A percentile compares a stretch with the other conserved stretches of the same genome.
Evolutionary conservation across 176 grass and related monocot species (phyloP).

Genomic region (Carex scoparia): DNA sequence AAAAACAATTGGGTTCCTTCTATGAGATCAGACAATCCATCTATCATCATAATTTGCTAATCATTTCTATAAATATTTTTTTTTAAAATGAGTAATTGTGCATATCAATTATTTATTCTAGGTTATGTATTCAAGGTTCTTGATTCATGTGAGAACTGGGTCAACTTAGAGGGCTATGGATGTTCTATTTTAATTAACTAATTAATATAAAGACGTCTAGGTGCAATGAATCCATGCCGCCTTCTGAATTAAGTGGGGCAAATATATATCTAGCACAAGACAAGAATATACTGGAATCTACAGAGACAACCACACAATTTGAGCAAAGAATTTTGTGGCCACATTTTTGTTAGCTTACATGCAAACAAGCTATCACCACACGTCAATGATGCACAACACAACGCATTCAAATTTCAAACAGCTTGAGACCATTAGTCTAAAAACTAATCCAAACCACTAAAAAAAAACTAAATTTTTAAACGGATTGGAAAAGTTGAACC

Average conservation of each 20-base stretch:
- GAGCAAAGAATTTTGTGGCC: background rate
- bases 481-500: background rate
- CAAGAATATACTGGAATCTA: background rate
- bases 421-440: background rate
- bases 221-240: constrained; percentile 4
- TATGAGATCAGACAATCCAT: no score
- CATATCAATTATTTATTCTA: background rate
- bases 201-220: constrained; percentile 10
- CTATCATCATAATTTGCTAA: background rate
- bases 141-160: background rate
- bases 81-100: background rate
- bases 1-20: no score
- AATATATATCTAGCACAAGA: background rate
- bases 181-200: background rate
- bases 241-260: background rate
- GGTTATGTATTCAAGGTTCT: background rate
- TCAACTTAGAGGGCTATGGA: background rate
- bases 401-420: background rate
- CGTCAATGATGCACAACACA: background rate
- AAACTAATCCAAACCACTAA: background rate
- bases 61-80: no score
- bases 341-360: constrained; percentile 6
- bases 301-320: background rate
- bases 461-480: background rate
- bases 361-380: constrained; percentile 6